Evolutionary conservation across 2,329 filamentous ascomycete genomes (phyloP).

Genomic region (Corinectria fuckeliana): DNA sequence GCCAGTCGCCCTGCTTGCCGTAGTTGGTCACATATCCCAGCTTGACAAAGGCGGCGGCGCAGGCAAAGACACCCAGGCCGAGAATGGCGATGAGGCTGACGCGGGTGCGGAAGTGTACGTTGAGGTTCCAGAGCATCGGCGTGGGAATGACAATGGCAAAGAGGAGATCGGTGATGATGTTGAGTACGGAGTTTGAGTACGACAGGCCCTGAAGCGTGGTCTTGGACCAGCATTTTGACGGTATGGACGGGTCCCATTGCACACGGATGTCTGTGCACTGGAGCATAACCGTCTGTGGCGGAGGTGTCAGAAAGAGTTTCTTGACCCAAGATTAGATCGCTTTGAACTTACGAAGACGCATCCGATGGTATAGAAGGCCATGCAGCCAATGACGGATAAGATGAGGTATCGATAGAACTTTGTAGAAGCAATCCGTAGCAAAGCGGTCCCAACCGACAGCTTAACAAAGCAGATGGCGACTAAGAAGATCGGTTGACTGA

Average conservation of each 20-base stretch:
- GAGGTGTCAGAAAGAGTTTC: background rate
- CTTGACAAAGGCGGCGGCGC: slow-evolving; percentile 51
- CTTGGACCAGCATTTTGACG: slow-evolving; percentile 50
- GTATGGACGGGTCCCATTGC: slow-evolving; percentile 51
- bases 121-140: slow-evolving; percentile 47
- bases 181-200: slow-evolving; percentile 49
- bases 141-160: slow-evolving; percentile 48
- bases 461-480: slow-evolving; percentile 51
- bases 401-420: slow-evolving; percentile 46
- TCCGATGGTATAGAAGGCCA: slow-evolving; percentile 41
- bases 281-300: slow-evolving; percentile 48
- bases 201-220: slow-evolving; percentile 49
- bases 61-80: slow-evolving; percentile 53
- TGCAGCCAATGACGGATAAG: slow-evolving; percentile 46
- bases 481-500: slow-evolving; percentile 52
- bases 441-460: slow-evolving; percentile 49
- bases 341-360: slow-evolving; percentile 46
- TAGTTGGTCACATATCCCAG: slow-evolving; percentile 47
- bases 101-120: slow-evolving; percentile 51
- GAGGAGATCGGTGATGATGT: slow-evolving; percentile 46
- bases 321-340: rapidly evolving
- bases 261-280: slow-evolving; percentile 55
- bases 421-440: slow-evolving; percentile 49
- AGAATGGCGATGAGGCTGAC: slow-evolving; percentile 49
- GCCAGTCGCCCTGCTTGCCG: slow-evolving; percentile 48